Percentiles rank a stretch among this genome's conserved stretches.
phyloP scores from a whole-genome alignment of 140 eudicot species.

The Cichorium intybus region DNA sequence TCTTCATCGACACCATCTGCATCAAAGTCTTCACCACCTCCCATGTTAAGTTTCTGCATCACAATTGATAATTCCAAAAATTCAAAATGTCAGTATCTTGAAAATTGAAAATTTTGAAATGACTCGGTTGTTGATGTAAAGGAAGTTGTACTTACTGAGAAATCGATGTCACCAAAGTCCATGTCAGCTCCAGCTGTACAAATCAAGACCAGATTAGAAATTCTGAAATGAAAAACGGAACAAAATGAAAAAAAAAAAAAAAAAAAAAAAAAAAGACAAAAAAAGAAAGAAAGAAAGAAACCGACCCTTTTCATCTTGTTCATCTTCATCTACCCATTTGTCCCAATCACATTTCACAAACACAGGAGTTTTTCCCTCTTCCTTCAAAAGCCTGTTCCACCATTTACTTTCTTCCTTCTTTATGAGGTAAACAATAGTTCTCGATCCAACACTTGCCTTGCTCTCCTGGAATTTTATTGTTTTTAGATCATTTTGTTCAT shows the following conservation, averaged over 20 bases:
- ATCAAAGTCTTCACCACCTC: slow-evolving; percentile 59
- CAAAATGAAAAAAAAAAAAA: too few species aligned
- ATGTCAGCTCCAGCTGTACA: slow-evolving; percentile 46
- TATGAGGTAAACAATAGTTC: slow-evolving; percentile 50
- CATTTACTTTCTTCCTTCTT: slow-evolving; percentile 78
- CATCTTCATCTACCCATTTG: slow-evolving; percentile 92
- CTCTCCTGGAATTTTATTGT: slow-evolving; percentile 50
- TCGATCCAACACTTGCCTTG: slow-evolving; percentile 51
- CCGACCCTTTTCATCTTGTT: slow-evolving; percentile 55
- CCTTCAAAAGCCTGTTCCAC: slow-evolving; percentile 75
- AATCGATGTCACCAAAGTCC: slow-evolving; percentile 62
- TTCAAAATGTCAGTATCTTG: background rate
- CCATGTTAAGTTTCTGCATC: slow-evolving; percentile 64
- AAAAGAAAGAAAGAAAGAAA: background rate
- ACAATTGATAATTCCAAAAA: background rate
- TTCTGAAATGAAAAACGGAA: background rate
- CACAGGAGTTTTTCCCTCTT: slow-evolving; percentile 63
- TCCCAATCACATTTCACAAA: slow-evolving; percentile 88
- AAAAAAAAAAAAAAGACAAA: background rate
- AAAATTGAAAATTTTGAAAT: background rate
- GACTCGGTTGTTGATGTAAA: background rate
- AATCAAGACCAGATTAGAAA: slow-evolving; percentile 10
- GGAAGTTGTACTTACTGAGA: slow-evolving; percentile 50
- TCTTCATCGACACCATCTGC: slow-evolving; percentile 36
- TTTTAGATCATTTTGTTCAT: background rate